A percentile compares a stretch with the other conserved stretches of the same genome.
These are phyloP conservation scores for Salix brachista DNA, from an alignment of 345 rosid species.

Conservation along the genomic window DNA sequence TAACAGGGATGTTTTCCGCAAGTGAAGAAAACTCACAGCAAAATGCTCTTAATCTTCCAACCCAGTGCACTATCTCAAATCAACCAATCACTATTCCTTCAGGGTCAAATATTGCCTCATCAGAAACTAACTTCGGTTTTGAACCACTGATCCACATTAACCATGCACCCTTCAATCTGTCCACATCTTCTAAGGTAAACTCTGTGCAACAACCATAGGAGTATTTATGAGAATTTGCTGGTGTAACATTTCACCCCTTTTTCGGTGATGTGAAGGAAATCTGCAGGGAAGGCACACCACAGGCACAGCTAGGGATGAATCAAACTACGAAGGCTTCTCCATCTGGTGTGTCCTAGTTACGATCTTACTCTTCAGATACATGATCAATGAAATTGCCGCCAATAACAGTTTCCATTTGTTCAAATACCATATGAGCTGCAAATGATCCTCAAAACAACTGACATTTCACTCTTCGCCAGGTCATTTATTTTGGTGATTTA, in stretches of 20 bases:
- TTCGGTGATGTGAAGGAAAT: constrained; percentile 35
- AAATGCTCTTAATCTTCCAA: constrained; percentile 25
- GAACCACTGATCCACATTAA: constrained; percentile 33
- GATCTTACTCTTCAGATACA: constrained; percentile 10
- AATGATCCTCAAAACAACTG: constrained; percentile 23
- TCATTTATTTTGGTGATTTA: constrained; percentile 18
- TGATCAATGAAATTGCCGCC: constrained; percentile 3
- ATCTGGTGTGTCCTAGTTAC: constrained; percentile 36
- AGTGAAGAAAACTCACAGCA: constrained; percentile 31
- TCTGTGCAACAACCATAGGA: background rate
- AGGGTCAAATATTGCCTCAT: constrained; percentile 18
- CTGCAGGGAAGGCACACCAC: constrained; percentile 29
- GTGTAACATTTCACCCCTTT: constrained; percentile 6
- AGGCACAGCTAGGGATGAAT: constrained; percentile 29
- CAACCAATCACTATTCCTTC: constrained; percentile 29
- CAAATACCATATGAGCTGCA: constrained; percentile 12
- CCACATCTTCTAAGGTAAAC: constrained; percentile 44
- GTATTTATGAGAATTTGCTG: constrained; percentile 1
- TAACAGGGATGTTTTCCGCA: constrained; percentile 30
- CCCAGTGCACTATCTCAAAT: constrained; percentile 26
- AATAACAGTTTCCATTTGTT: background rate
- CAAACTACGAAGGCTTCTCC: constrained; percentile 32
- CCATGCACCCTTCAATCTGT: constrained; percentile 30
- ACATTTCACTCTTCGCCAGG: constrained; percentile 19
- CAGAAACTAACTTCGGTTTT: constrained; percentile 35